These are phyloP conservation scores for Cyberlindnera maclurae DNA, from an alignment of 805 yeast genomes.

Conservation along the genomic window DNA sequence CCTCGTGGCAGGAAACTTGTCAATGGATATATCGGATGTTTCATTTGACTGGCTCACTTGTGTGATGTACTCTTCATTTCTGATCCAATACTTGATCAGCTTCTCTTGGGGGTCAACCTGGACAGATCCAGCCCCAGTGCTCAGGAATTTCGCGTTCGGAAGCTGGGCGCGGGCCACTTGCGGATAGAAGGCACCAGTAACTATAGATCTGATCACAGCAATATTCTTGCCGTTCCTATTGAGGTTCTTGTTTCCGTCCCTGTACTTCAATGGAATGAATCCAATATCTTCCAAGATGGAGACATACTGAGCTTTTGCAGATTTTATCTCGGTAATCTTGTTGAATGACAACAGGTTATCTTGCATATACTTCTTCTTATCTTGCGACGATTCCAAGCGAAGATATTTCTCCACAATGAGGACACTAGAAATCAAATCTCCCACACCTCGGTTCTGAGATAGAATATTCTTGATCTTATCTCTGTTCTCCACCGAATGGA, in stretches of 20 bases:
- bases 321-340: slow-evolving; percentile 61
- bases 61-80: slow-evolving; percentile 46
- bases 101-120: slow-evolving; percentile 81
- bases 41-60: slow-evolving; percentile 6
- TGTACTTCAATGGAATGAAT: slow-evolving; percentile 54
- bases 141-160: slow-evolving; percentile 72
- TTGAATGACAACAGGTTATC: slow-evolving; percentile 57
- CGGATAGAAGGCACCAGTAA: slow-evolving; percentile 81
- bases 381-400: slow-evolving; percentile 18
- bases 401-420: slow-evolving; percentile 52
- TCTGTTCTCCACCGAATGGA: slow-evolving; percentile 52
- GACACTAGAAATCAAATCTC: slow-evolving; percentile 69
- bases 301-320: slow-evolving; percentile 63
- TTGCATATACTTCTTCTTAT: slow-evolving; percentile 38
- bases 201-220: slow-evolving; percentile 52
- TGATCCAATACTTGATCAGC: slow-evolving; percentile 63
- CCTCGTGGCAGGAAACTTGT: slow-evolving; percentile 49
- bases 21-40: slow-evolving; percentile 12
- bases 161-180: slow-evolving; percentile 71
- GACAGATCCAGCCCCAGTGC: slow-evolving; percentile 70
- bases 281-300: slow-evolving; percentile 73
- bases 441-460: slow-evolving; percentile 40
- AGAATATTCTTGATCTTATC: slow-evolving; percentile 49
- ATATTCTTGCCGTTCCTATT: slow-evolving; percentile 47
- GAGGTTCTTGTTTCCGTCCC: slow-evolving; percentile 25